Evolutionary conservation across 1,139 yeast species (phyloP), one percentile per base, ranked within the genome.

Genomic region (Saccharomyces hybrid): DNA sequence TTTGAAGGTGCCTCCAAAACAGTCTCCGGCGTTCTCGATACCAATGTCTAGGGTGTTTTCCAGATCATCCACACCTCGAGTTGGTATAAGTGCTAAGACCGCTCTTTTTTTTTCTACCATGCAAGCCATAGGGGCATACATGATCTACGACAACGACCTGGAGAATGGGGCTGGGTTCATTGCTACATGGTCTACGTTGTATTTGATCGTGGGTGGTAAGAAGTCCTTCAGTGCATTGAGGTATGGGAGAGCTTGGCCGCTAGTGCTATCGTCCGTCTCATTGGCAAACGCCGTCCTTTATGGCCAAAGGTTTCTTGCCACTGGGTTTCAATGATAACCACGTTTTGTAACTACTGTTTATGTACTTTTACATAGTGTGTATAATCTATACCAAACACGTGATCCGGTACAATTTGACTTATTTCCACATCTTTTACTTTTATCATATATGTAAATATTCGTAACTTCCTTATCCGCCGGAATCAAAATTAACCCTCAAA

Each of bases 81-180:
- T 75, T 46, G 76, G 79, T 23, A 86, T 87, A 2, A 70, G 78
- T 1, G 71, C 73, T 20, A 58, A 73, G 32, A 73, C 79, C 41
- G 77, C 80, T 20, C 61, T 77, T 8, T 71, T 83, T 3, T 89
- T 88, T 68, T 91, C 95, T 5, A 74, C 81, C 0, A 85, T 91
- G 32, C 76, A 82, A 60, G 87, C 86, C 1, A 72, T 88, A 16
- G 97, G 97, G 28, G 88, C 91, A 14, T 87, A 81, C 76, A 85
- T 91, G 76, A 80, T 86, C 54, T 76, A 76, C 61, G 98, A 91
- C 66, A 88, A 90, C 16, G 97, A 90, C 65, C 73, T 83, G 44
- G 78, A 81, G 53, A 86, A 88, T 71, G 98, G 97, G 6, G 81
- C 96, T 1, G 98, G 97, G 0, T 88, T 93, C 70, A 77, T 83